Base-by-base conservation (phyloP, 495 filamentous ascomycete genomes). In the Annulohypoxylon moriforme region DNA sequence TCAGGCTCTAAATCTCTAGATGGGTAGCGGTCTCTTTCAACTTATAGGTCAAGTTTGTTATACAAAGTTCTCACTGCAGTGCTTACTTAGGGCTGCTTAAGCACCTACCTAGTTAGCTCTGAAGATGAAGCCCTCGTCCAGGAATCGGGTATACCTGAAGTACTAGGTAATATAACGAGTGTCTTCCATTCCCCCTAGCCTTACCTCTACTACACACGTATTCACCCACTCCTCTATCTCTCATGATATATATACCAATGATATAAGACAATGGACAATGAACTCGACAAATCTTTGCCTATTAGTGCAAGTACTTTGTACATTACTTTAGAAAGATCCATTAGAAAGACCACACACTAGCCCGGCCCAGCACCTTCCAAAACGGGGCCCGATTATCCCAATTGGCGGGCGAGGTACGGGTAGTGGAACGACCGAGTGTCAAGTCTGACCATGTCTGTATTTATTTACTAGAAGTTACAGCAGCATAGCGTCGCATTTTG, bases 341-440 rank as follows among this genome's bases (percentile, higher is more conserved):
- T n/a, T n/a, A n/a, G n/a, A n/a, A n/a, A n/a, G n/a, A n/a, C n/a
- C n/a, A n/a, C 33, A 36, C 5, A 7, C 38, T 38, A 64, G 33
- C 61, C 61, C 62, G 18, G 63, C 18, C 29, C 36, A 14, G 27
- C 52, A 66, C 63, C 52, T 66, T 47, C 63, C 36, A 18, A 16
- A 50, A 66, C 1, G 11, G 63, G 63, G 5, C 36, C 34, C 20
- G 63, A 66, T 66, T 40, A 53, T 29, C 31, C 36, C 62, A 56
- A 64, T 64, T 18, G 24, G 38, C 7, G 49, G 18, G 14, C 25
- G 34, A 33, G 50, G n/a, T 34, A 38, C 44, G 49, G 42, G 38
- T 22, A 34, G 25, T 57, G 47, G 47, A 52, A 52, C 47, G 47
- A 52, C 47, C 47, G 47, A 52, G 24, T 52, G 47, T 52, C 47